Evolutionary conservation across 192 early-diverging fungal genomes (phyloP), one percentile per base, ranked within the genome.

Genomic region (Funneliformis mosseae): DNA sequence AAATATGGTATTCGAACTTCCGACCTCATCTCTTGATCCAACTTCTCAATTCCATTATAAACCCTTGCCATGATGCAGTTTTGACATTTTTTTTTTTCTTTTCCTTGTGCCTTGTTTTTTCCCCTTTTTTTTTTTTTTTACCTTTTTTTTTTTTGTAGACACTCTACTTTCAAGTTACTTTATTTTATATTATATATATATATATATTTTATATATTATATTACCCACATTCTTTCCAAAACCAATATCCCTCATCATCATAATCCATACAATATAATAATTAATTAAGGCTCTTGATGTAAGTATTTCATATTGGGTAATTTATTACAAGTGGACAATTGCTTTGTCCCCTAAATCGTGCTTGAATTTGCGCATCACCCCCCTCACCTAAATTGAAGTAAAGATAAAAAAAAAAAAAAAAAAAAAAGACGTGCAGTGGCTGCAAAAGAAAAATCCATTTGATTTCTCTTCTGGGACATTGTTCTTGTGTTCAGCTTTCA

Each of bases 191-290:
- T 59, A 59, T 10, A 18, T 12, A n/a, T n/a, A n/a, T n/a, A n/a
- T n/a, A n/a, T 59, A 59, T 59, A 18, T 59, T 59, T 8, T 18
- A 59, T 18, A 18, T 63, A 11, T 14, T 68, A 68, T 33, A n/a
- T n/a, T n/a, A n/a, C 66, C 66, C 66, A 33, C 66, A 68, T 68
- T 68, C 66, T 68, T 68, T 68, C 66, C 66, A 68, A 38, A 68
- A 48, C 46, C 46, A 48, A 68, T 68, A 25, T 38, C 25, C 33
- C 25, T 68, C 25, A 33, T 39, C 25, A 33, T 68, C 16, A n/a
- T n/a, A n/a, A n/a, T n/a, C n/a, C n/a, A n/a, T n/a, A 68, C 16
- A 5, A 27, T 27, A 63, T 27, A 27, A 63, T 27, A 25, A 63
- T 63, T 27, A 27, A 27, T 68, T 68, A 16, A 16, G 33, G 25